Percentiles rank a stretch among this genome's conserved stretches.
Conservation (phyloP, 1,284 basidiomycete species). For the Irpex rosettiformis region DNA sequence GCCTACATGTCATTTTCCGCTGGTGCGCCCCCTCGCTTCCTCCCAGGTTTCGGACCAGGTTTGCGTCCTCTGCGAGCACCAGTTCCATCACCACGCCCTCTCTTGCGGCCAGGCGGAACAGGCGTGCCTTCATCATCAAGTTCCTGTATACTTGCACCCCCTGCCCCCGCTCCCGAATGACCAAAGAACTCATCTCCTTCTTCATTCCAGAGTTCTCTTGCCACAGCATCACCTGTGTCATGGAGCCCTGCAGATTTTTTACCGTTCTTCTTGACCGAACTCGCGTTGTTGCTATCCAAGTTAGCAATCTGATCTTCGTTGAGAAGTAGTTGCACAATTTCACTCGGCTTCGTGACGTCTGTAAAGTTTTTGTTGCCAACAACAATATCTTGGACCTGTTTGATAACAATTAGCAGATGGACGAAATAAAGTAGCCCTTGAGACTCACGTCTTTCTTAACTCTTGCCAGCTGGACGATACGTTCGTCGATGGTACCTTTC, state of each 20-base stretch:
- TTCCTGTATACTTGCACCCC: constrained; percentile 22
- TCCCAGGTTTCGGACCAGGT: constrained; percentile 26
- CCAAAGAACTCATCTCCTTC: constrained; percentile 84
- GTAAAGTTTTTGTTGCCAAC: constrained; percentile 96
- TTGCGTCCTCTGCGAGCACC: constrained; percentile 41
- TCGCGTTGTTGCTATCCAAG: constrained; percentile 42
- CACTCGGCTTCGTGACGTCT: constrained; percentile 91
- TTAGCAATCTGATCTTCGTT: constrained; percentile 89
- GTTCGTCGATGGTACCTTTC: constrained; percentile 97
- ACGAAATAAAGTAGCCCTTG: neutral
- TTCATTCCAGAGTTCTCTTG: constrained; percentile 76
- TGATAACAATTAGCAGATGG: neutral
- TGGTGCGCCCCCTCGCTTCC: constrained; percentile 22
- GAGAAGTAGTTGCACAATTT: constrained; percentile 93
- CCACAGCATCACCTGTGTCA: constrained; percentile 36
- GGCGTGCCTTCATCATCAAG: constrained; percentile 36
- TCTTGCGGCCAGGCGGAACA: constrained; percentile 39
- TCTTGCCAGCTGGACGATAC: constrained; percentile 91
- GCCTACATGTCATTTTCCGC: constrained; percentile 18
- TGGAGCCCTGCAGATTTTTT: constrained; percentile 32
- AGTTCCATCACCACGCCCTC: constrained; percentile 29
- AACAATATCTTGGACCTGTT: constrained; percentile 96
- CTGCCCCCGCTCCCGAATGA: constrained; percentile 30
- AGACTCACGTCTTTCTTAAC: constrained; percentile 89
- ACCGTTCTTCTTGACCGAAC: constrained; percentile 37